Percentiles rank a stretch among this genome's conserved stretches.
Conservation (phyloP, 23 red algal species). For the Cyanidiococcus yangmingshanensis region DNA sequence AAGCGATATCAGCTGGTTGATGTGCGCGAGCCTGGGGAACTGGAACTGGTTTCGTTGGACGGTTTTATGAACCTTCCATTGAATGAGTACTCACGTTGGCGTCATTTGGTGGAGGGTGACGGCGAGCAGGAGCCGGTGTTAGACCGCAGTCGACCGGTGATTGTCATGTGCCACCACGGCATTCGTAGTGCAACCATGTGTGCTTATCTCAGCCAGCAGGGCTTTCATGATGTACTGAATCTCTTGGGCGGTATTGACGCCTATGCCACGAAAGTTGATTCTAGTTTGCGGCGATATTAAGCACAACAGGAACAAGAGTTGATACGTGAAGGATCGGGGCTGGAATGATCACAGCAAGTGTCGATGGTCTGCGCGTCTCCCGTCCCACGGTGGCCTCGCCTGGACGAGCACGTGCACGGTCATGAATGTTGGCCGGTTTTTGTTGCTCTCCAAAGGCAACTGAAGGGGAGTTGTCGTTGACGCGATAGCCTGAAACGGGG, state of each 20-base stretch:
- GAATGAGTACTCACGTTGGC: constrained; percentile 43
- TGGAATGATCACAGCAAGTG: too few relatives aligned
- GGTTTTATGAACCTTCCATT: constrained; percentile 49
- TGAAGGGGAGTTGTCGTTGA: too few relatives aligned
- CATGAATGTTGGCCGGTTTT: too few relatives aligned
- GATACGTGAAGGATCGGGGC: too few relatives aligned
- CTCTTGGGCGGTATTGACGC: constrained; percentile 84
- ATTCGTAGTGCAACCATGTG: constrained; percentile 72
- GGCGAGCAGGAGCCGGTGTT: neutral
- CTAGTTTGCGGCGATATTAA: constrained; percentile 42
- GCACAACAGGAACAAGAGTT: neutral
- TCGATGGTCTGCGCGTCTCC: too few relatives aligned
- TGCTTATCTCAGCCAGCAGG: constrained; percentile 61
- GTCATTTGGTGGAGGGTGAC: constrained; percentile 40
- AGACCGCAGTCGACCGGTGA: constrained; percentile 59
- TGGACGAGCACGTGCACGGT: too few relatives aligned
- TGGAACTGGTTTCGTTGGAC: constrained; percentile 40
- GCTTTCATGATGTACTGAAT: constrained; percentile 67
- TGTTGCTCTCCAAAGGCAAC: too few relatives aligned
- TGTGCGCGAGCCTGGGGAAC: constrained; percentile 52
- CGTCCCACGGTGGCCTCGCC: too few relatives aligned
- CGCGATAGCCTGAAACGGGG: too few relatives aligned
- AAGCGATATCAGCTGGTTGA: constrained; percentile 38
- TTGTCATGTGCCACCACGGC: constrained; percentile 97
- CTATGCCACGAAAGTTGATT: constrained; percentile 48